A percentile compares a stretch with the other conserved stretches of the same genome.
Conservation (phyloP, 352 stramenopile species). For the Albugo candida region DNA sequence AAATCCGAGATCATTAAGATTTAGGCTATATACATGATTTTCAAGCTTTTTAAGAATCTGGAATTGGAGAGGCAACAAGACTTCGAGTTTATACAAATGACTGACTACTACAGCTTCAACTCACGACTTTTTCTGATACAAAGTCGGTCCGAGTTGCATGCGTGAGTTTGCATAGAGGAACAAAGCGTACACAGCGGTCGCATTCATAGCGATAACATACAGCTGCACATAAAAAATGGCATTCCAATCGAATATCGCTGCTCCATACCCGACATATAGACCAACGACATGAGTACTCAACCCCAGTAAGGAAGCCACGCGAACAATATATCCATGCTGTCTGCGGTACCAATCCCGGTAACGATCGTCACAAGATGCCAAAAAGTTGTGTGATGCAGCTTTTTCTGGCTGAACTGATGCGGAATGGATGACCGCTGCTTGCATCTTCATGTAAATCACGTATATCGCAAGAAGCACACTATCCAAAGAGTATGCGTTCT, state of each 20-base stretch:
- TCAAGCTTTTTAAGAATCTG: too few species aligned
- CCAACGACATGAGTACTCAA: slow-evolving; percentile 58
- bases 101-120: too few species aligned
- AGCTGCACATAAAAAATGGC: slow-evolving; percentile 56
- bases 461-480: slow-evolving; percentile 60
- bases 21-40: too few species aligned
- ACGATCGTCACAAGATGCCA: slow-evolving; percentile 38
- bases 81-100: too few species aligned
- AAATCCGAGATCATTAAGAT: too few species aligned
- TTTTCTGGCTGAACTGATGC: slow-evolving; percentile 30
- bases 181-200: slow-evolving; percentile 11
- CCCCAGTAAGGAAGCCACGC: slow-evolving; percentile 59
- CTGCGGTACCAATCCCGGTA: slow-evolving; percentile 39
- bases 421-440: slow-evolving; percentile 35
- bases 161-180: slow-evolving; percentile 41
- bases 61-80: too few species aligned
- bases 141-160: slow-evolving; percentile 12
- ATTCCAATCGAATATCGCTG: slow-evolving; percentile 55
- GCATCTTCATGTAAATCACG: slow-evolving; percentile 44
- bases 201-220: slow-evolving; percentile 17
- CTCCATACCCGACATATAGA: slow-evolving; percentile 47
- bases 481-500: slow-evolving; percentile 40
- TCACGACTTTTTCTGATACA: too few species aligned
- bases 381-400: slow-evolving; percentile 22
- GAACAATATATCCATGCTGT: slow-evolving; percentile 34